Evolutionary conservation across 2,329 filamentous ascomycete species (phyloP).

Genomic region (Exophiala sideris): DNA sequence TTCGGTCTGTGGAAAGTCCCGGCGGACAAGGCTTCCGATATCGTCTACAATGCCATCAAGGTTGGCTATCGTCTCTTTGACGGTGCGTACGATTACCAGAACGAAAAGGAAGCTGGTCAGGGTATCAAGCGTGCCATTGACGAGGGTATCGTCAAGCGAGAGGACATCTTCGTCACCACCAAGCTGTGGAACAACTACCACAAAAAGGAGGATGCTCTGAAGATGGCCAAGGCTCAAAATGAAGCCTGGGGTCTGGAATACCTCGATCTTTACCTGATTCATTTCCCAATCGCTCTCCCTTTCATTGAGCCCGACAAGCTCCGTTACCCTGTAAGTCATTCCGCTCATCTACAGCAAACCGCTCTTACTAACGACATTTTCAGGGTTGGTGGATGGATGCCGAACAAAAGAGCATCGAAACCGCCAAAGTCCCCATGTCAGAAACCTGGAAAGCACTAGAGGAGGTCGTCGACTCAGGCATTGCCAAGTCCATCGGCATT

Average conservation of each 20-base stretch:
- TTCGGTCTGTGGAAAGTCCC: conserved; percentile 74
- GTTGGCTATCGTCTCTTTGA: conserved; percentile 60
- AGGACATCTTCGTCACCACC: conserved; percentile 86
- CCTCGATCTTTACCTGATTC: conserved; percentile 85
- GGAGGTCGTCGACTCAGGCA: conserved; percentile 63
- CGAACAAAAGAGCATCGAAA: conserved; percentile 58
- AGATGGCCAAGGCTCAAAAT: conserved; percentile 72
- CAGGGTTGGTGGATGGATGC: conserved; percentile 65
- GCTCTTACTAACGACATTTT: neutral
- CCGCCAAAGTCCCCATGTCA: conserved; percentile 68
- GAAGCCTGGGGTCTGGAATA: conserved; percentile 82
- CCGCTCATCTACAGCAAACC: neutral
- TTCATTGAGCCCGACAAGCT: conserved; percentile 76
- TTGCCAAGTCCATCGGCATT: conserved; percentile 72
- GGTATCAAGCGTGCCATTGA: conserved; percentile 75
- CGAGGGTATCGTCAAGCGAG: conserved; percentile 75
- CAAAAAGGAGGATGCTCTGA: conserved; percentile 71
- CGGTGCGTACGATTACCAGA: conserved; percentile 70
- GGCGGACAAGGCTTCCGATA: conserved; percentile 68
- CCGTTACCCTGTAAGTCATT: conserved; percentile 61
- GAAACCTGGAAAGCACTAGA: conserved; percentile 84
- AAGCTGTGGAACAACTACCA: conserved; percentile 95
- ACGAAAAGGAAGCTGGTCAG: conserved; percentile 73
- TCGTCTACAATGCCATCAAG: conserved; percentile 70
- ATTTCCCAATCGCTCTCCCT: conserved; percentile 84